phyloP scores from a whole-genome alignment of 257 asterid genomes.

The Solanum ossicruentum region DNA sequence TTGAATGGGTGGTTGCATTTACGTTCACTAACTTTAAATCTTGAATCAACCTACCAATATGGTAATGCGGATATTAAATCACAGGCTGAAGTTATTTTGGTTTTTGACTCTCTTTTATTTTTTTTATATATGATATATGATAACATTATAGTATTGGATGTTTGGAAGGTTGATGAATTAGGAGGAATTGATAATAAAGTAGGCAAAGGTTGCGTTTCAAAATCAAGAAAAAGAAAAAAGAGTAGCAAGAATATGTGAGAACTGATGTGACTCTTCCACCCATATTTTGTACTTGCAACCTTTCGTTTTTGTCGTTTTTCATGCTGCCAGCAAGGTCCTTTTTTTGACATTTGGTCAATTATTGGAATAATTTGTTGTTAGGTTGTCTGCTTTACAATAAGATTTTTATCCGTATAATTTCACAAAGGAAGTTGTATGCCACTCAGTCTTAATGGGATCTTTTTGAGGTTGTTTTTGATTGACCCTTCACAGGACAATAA shows the following conservation, averaged over 20 bases:
- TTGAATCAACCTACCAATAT: neutral
- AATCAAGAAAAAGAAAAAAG: neutral
- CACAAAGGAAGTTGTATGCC: neutral
- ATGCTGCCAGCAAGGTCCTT: neutral
- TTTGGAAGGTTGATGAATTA: neutral
- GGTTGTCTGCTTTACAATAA: neutral
- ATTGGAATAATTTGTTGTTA: neutral
- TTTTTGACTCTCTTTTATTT: neutral
- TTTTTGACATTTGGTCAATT: neutral
- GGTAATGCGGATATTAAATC: neutral
- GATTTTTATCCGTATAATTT: neutral
- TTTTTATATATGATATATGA: neutral
- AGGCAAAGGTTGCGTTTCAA: neutral
- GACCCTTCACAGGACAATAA: neutral
- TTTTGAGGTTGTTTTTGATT: no score
- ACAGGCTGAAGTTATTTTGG: neutral
- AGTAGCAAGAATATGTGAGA: neutral
- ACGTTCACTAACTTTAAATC: neutral
- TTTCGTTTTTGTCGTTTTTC: neutral
- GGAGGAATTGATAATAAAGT: neutral
- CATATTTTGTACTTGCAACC: neutral
- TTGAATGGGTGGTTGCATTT: neutral
- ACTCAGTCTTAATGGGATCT: no score
- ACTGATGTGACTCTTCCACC: neutral
- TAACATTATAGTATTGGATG: neutral